phyloP scores from a whole-genome alignment of 108 stramenopile genomes.

The Aurantiochytrium sp. region DNA sequence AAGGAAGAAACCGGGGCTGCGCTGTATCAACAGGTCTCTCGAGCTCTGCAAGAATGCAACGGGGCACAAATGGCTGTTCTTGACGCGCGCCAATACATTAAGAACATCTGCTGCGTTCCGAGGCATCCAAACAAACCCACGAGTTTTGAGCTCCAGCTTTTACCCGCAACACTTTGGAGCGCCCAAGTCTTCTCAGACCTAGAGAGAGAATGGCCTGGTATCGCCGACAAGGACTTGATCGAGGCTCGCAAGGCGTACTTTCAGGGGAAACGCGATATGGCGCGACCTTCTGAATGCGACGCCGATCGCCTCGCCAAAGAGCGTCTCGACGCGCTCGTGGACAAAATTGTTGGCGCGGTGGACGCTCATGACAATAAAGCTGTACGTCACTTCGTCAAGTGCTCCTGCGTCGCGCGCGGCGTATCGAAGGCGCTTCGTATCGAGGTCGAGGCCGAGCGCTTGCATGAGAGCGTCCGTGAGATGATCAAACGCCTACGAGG shows the following conservation, averaged over 20 bases:
- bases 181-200: not conserved
- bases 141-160: not conserved
- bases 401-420: not conserved
- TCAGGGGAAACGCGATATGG: not conserved
- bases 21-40: not conserved
- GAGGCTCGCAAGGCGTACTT: not conserved
- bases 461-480: not conserved
- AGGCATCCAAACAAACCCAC: not conserved
- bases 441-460: not conserved
- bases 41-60: not conserved
- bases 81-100: not conserved
- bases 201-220: not conserved
- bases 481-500: not conserved
- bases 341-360: not conserved
- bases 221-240: not conserved
- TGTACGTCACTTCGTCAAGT: not conserved
- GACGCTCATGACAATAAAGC: not conserved
- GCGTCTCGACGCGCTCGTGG: not conserved
- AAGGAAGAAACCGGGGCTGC: not conserved
- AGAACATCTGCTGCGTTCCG: not conserved
- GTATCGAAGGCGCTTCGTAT: slow-evolving; percentile 9
- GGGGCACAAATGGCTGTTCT: not conserved
- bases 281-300: not conserved
- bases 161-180: not conserved
- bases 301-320: not conserved